Conservation (phyloP, 345 rosid species). For the Eucalyptus cloeziana region DNA sequence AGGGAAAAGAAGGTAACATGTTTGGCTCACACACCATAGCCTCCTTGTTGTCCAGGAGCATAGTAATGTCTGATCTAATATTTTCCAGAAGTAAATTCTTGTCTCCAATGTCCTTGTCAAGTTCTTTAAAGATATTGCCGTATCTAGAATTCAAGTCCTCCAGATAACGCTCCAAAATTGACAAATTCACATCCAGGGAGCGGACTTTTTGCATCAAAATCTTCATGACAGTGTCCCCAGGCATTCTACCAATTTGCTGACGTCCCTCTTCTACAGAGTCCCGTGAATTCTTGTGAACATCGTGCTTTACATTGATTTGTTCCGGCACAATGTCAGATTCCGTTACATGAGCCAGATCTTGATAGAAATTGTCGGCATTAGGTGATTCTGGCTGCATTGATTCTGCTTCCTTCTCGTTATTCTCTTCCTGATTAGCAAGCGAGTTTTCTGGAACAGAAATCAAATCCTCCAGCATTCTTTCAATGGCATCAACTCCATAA, state of each 20-base stretch:
- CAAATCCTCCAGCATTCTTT: conserved; percentile 89
- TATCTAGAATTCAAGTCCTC: conserved; percentile 78
- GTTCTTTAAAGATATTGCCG: conserved; percentile 55
- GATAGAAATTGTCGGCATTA: conserved; percentile 18
- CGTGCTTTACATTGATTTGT: conserved; percentile 16
- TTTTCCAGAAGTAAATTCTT: conserved; percentile 36
- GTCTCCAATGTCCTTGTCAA: conserved; percentile 48
- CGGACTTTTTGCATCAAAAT: conserved; percentile 89
- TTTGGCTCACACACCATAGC: conserved; percentile 22
- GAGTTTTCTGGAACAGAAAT: conserved; percentile 45
- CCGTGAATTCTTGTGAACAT: conserved; percentile 15
- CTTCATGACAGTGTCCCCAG: conserved; percentile 89
- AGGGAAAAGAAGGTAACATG: neutral
- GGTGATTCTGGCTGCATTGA: conserved; percentile 18
- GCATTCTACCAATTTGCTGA: conserved; percentile 82
- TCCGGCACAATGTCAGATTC: conserved; percentile 23
- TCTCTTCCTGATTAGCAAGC: conserved; percentile 24
- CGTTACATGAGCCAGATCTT: conserved; percentile 6
- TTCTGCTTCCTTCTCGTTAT: conserved; percentile 19
- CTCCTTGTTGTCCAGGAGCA: conserved; percentile 36
- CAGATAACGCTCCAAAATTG: conserved; percentile 75
- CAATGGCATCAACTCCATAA: conserved; percentile 94
- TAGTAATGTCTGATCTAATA: conserved; percentile 37
- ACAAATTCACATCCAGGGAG: conserved; percentile 69
- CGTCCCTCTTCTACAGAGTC: conserved; percentile 58